These are phyloP conservation scores for Stereocaulon alpinum DNA, from an alignment of 495 filamentous ascomycete species.

Conservation along the genomic window DNA sequence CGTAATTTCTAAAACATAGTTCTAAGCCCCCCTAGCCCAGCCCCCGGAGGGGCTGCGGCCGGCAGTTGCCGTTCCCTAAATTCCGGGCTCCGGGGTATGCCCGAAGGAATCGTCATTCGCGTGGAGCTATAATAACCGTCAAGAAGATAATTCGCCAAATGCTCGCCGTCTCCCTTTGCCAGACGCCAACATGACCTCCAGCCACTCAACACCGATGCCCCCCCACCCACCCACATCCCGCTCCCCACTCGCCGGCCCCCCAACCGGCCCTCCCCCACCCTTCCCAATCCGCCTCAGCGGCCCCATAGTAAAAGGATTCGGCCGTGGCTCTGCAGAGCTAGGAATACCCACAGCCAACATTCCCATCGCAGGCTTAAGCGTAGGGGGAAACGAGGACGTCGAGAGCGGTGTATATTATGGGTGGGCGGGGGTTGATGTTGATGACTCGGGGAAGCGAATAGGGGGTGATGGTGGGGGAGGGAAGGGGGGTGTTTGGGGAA, in stretches of 20 bases:
- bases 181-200: no score
- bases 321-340: conserved; percentile 74
- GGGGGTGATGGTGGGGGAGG: background rate
- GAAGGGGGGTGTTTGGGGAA: conserved; percentile 55
- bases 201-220: conserved; percentile 16
- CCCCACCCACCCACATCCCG: conserved; percentile 33
- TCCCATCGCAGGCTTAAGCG: conserved; percentile 57
- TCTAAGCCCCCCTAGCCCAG: no score
- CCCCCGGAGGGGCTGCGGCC: no score
- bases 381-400: conserved; percentile 59
- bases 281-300: conserved; percentile 77
- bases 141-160: no score
- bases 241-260: conserved; percentile 55
- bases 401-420: conserved; percentile 86
- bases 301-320: conserved; percentile 83
- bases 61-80: no score
- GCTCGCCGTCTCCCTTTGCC: background rate
- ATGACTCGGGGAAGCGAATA: conserved; percentile 9
- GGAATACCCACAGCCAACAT: conserved; percentile 98
- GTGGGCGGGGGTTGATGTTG: conserved; percentile 54
- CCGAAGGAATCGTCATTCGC: background rate
- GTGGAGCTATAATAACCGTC: no score
- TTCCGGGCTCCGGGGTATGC: no score
- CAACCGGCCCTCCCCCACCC: conserved; percentile 59
- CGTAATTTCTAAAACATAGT: no score